Conservation (phyloP, 2,329 filamentous ascomycete species). For the Tolypocladium guangdongense region DNA sequence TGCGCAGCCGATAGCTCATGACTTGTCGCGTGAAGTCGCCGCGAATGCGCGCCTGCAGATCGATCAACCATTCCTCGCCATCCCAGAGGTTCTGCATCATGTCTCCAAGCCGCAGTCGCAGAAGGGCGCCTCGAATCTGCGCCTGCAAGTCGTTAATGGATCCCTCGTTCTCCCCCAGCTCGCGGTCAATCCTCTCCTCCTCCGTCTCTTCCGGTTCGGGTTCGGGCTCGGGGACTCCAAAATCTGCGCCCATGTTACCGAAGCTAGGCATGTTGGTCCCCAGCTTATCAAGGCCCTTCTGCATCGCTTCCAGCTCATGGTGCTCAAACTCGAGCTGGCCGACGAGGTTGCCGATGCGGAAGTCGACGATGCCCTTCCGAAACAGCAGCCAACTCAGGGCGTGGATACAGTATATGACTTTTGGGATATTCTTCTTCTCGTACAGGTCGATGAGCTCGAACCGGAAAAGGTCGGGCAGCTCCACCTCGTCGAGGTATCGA, state of each 20-base stretch:
- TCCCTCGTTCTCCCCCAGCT: conserved; percentile 65
- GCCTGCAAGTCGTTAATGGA: conserved; percentile 72
- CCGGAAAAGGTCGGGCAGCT: conserved; percentile 87
- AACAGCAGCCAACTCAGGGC: conserved; percentile 95
- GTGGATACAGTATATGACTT: conserved; percentile 98
- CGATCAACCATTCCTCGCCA: conserved; percentile 62
- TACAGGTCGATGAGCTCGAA: conserved; percentile 97
- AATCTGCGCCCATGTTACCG: conserved; percentile 91
- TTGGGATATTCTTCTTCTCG: conserved; percentile 99
- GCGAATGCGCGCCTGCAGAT: conserved; percentile 77
- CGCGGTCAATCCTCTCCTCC: conserved; percentile 75
- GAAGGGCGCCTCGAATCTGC: conserved; percentile 70
- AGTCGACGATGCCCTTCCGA: conserved; percentile 87
- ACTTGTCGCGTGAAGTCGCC: conserved; percentile 83
- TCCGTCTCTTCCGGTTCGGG: conserved; percentile 79
- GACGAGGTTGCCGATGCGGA: conserved; percentile 92
- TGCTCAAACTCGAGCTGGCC: conserved; percentile 96
- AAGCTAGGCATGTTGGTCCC: conserved; percentile 96
- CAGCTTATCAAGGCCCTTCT: conserved; percentile 92
- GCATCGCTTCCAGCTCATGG: conserved; percentile 92
- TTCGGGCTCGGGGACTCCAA: conserved; percentile 65
- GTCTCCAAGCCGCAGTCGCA: conserved; percentile 65
- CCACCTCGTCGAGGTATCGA: conserved; percentile 80
- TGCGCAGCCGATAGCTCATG: conserved; percentile 67
- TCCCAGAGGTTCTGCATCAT: conserved; percentile 89